A percentile compares a stretch with the other conserved stretches of the same genome.
These are phyloP conservation scores for Vitis cinerea DNA, from an alignment of 164 flowering plant genomes.

Conservation along the genomic window DNA sequence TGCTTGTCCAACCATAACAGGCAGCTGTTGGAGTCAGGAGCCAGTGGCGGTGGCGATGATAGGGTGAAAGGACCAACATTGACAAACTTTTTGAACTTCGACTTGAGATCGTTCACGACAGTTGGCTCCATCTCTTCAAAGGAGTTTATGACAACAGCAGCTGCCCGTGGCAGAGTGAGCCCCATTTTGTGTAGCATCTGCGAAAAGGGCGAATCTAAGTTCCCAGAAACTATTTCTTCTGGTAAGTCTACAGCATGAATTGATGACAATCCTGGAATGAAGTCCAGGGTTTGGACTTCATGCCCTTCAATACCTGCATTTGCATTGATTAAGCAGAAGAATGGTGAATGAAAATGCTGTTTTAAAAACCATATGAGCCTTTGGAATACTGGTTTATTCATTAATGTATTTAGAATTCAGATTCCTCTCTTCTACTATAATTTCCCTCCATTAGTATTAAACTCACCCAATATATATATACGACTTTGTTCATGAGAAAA, in stretches of 20 bases:
- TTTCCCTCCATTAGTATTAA: too few species aligned
- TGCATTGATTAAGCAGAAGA: background rate
- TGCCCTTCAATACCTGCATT: slow-evolving; percentile 1
- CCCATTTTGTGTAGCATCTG: slow-evolving; percentile 30
- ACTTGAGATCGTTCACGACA: slow-evolving; percentile 13
- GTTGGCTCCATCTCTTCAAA: slow-evolving; percentile 40
- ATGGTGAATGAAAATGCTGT: too few species aligned
- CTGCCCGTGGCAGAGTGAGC: slow-evolving; percentile 25
- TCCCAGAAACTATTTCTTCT: slow-evolving; percentile 18
- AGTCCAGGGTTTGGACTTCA: slow-evolving; percentile 19
- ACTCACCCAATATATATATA: too few species aligned
- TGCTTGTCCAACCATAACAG: slow-evolving; percentile 40
- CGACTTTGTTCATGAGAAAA: too few species aligned
- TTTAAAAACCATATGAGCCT: too few species aligned
- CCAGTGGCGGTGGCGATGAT: background rate
- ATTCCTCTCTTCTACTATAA: too few species aligned
- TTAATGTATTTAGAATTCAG: too few species aligned
- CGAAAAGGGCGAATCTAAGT: slow-evolving; percentile 20
- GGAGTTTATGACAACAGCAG: slow-evolving; percentile 35
- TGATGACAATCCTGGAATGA: slow-evolving; percentile 36
- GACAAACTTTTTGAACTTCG: slow-evolving; percentile 29
- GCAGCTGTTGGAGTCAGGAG: slow-evolving; percentile 24
- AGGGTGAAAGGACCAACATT: slow-evolving; percentile 36
- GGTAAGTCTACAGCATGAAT: slow-evolving; percentile 26
- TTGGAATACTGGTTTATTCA: too few species aligned